A percentile compares a stretch with the other conserved stretches of the same genome.
These are phyloP conservation scores for Primulina huaijiensis DNA, from an alignment of 257 asterid genomes.

Conservation along the genomic window DNA sequence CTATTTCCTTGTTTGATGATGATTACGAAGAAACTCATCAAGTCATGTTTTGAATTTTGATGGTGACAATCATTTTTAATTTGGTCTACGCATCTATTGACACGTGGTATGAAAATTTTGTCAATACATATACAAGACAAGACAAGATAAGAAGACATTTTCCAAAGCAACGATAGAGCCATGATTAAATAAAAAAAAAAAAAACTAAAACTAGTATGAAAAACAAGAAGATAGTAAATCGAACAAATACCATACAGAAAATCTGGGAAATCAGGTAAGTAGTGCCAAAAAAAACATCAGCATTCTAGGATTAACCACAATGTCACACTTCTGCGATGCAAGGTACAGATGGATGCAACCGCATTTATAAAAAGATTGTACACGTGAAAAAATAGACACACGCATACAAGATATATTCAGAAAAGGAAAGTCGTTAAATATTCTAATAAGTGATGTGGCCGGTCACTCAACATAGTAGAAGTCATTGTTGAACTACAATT, in stretches of 20 bases:
- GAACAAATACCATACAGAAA: slow-evolving; percentile 5
- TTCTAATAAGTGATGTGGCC: slow-evolving; percentile 5
- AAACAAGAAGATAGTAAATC: not conserved
- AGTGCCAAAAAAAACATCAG: slow-evolving; percentile 6
- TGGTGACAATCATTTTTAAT: not conserved
- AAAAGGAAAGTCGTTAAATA: slow-evolving; percentile 2
- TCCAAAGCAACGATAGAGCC: not conserved
- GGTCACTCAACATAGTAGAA: slow-evolving; percentile 19
- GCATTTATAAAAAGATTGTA: slow-evolving; percentile 10
- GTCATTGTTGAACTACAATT: not conserved
- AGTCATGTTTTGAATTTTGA: not conserved
- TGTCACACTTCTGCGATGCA: not conserved
- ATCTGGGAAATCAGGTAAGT: not conserved
- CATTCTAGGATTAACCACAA: slow-evolving; percentile 4
- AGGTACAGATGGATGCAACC: not conserved
- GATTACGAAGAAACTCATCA: not conserved
- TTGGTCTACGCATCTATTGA: not conserved
- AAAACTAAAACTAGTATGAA: not conserved
- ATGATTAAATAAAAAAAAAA: not conserved
- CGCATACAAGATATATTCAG: not conserved
- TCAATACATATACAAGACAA: not conserved
- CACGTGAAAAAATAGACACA: not conserved
- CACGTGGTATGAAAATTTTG: not conserved
- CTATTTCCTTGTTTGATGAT: not conserved
- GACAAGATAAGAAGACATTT: not conserved